phyloP scores from a whole-genome alignment of 805 yeast species.

The Kodamaea laetipori region DNA sequence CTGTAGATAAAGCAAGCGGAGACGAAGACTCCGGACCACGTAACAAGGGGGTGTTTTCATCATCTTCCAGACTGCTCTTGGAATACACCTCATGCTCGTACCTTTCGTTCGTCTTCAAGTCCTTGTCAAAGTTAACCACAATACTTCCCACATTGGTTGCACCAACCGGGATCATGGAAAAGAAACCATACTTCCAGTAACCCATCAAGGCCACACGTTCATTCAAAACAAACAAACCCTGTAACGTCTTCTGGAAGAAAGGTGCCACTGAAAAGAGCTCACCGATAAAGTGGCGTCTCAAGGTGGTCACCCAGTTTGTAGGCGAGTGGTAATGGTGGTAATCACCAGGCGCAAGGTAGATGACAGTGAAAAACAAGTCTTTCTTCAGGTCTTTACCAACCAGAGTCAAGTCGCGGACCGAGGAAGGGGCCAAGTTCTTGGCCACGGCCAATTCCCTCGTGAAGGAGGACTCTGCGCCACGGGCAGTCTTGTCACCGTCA shows the following conservation, averaged over 20 bases:
- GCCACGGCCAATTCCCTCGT: constrained; percentile 43
- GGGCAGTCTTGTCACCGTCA: constrained; percentile 67
- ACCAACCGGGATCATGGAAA: constrained; percentile 98
- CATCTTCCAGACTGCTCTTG: constrained; percentile 16
- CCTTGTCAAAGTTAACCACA: constrained; percentile 86
- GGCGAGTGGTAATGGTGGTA: constrained; percentile 98
- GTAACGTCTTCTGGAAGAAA: constrained; percentile 84
- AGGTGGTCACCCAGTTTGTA: constrained; percentile 89
- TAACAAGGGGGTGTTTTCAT: constrained; percentile 38
- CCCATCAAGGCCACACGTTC: constrained; percentile 96
- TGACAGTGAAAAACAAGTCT: constrained; percentile 81
- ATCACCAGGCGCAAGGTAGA: constrained; percentile 97
- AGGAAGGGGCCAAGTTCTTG: constrained; percentile 40
- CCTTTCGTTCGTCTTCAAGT: constrained; percentile 77
- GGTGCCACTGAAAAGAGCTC: constrained; percentile 96
- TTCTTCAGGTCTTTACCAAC: constrained; percentile 40
- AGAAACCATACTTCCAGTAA: constrained; percentile 95
- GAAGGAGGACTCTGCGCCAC: constrained; percentile 32
- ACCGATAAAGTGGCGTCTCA: constrained; percentile 94
- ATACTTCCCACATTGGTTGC: constrained; percentile 98
- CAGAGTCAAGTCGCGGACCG: constrained; percentile 28
- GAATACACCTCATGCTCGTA: constrained; percentile 52
- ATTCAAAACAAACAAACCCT: constrained; percentile 84
- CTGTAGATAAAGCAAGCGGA: constrained; percentile 8
- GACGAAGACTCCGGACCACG: constrained; percentile 11